phyloP scores from a whole-genome alignment of 257 asterid genomes.

The Hygrophila difformis region DNA sequence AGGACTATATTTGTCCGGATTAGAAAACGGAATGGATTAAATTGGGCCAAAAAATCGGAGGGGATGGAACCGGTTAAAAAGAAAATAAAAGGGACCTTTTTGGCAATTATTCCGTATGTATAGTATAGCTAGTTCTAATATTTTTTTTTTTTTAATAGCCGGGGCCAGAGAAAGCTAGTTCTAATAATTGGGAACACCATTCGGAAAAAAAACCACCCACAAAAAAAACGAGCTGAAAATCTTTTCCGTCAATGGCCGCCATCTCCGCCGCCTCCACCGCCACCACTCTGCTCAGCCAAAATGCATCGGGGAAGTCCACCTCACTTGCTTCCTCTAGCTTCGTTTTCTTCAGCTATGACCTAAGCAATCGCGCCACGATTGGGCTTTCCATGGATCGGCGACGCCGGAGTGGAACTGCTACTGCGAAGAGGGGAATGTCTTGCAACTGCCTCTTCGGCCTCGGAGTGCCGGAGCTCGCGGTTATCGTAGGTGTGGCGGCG shows the following conservation, averaged over 20 bases:
- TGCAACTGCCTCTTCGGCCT: conserved; percentile 77
- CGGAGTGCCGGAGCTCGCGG: conserved; percentile 87
- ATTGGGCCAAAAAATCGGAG: no score
- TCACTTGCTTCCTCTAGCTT: conserved; percentile 45
- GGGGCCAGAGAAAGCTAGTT: no score
- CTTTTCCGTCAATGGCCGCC: conserved; percentile 26
- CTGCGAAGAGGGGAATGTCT: conserved; percentile 37
- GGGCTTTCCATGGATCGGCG: conserved; percentile 19
- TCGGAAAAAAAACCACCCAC: no score
- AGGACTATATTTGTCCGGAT: no score
- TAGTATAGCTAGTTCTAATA: no score
- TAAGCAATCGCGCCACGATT: conserved; percentile 17
- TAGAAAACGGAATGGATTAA: no score
- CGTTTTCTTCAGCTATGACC: conserved; percentile 37
- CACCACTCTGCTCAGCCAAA: conserved; percentile 13
- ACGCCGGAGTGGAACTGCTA: no score
- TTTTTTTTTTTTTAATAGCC: no score
- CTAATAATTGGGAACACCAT: no score
- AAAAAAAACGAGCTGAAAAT: neutral
- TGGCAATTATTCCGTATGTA: no score
- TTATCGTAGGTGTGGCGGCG: conserved; percentile 74
- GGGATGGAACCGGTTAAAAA: no score
- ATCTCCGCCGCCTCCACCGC: conserved; percentile 15
- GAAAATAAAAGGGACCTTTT: no score
- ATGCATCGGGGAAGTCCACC: conserved; percentile 17